These are phyloP conservation scores for Alternaria sp. DNA, from an alignment of 2,329 filamentous ascomycete genomes.

Conservation along the genomic window DNA sequence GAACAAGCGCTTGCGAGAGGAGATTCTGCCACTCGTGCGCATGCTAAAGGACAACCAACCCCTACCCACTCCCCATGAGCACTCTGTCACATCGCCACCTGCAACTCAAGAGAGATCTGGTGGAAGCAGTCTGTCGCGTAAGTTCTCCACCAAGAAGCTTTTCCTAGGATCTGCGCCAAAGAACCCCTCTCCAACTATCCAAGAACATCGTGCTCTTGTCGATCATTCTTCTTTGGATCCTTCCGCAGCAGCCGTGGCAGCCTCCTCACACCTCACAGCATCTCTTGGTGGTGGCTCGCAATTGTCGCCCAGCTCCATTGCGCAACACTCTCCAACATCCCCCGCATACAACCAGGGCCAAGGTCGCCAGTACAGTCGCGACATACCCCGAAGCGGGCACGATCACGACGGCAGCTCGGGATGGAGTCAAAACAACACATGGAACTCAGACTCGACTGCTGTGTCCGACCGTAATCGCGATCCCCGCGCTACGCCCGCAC, in stretches of 20 bases:
- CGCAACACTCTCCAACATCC: slow-evolving; percentile 60
- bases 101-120: slow-evolving; percentile 45
- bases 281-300: slow-evolving; percentile 54
- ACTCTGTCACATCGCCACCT: slow-evolving; percentile 47
- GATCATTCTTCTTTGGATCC: slow-evolving; percentile 58
- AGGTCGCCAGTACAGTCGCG: slow-evolving; percentile 44
- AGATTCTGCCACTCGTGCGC: slow-evolving; percentile 87
- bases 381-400: slow-evolving; percentile 42
- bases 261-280: slow-evolving; percentile 61
- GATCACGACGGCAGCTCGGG: slow-evolving; percentile 45
- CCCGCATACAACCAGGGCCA: slow-evolving; percentile 56
- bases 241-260: slow-evolving; percentile 61
- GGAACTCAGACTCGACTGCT: slow-evolving; percentile 42
- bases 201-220: slow-evolving; percentile 54
- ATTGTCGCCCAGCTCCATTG: slow-evolving; percentile 54
- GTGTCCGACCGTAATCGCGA: slow-evolving; percentile 44
- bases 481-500: slow-evolving; percentile 44
- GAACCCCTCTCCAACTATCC: slow-evolving; percentile 61
- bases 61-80: slow-evolving; percentile 61
- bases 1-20: slow-evolving; percentile 86
- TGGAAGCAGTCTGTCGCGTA: slow-evolving; percentile 60
- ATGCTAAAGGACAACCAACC: slow-evolving; percentile 92
- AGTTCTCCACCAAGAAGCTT: slow-evolving; percentile 63
- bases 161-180: slow-evolving; percentile 60
- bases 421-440: slow-evolving; percentile 43